phyloP scores from a whole-genome alignment of 768 basidiomycete genomes.

The Tulasnella sp. region DNA sequence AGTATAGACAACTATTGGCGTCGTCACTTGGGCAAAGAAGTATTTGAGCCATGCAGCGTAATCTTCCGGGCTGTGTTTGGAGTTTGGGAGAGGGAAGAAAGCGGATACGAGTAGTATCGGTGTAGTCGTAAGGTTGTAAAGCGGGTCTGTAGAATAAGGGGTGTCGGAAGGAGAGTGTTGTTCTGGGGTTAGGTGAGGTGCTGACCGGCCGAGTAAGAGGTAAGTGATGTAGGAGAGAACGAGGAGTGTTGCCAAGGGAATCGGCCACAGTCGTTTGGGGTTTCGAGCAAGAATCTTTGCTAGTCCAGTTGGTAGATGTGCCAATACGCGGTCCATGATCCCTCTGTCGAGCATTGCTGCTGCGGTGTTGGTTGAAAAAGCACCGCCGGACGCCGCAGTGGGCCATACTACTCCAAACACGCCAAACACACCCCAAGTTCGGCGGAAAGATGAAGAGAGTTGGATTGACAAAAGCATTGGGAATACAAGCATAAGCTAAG shows the following conservation, averaged over 20 bases:
- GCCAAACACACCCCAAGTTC: neutral
- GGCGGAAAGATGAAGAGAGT: neutral
- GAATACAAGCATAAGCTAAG: constrained; percentile 11
- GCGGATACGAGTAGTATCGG: constrained; percentile 58
- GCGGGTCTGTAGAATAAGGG: neutral
- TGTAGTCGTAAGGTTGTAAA: constrained; percentile 26
- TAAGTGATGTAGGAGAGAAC: neutral
- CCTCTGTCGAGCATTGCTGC: too few species aligned
- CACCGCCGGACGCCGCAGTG: neutral
- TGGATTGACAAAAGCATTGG: neutral
- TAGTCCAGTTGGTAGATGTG: neutral
- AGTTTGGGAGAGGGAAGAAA: constrained; percentile 55
- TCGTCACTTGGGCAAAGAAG: constrained; percentile 53
- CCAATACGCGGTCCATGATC: neutral
- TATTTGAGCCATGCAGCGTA: constrained; percentile 52
- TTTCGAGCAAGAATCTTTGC: neutral
- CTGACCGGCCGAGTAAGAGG: neutral
- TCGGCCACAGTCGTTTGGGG: constrained; percentile 6
- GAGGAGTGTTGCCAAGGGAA: neutral
- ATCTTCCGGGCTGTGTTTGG: constrained; percentile 55
- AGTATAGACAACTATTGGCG: constrained; percentile 61
- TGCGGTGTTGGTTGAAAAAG: too few species aligned
- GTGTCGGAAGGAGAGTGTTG: neutral
- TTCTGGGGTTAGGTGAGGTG: neutral
- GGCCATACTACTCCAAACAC: neutral